Percentiles rank a stretch among this genome's conserved stretches.
phyloP scores from a whole-genome alignment of 2,329 filamentous ascomycete species.

The Penicillium polonicum region DNA sequence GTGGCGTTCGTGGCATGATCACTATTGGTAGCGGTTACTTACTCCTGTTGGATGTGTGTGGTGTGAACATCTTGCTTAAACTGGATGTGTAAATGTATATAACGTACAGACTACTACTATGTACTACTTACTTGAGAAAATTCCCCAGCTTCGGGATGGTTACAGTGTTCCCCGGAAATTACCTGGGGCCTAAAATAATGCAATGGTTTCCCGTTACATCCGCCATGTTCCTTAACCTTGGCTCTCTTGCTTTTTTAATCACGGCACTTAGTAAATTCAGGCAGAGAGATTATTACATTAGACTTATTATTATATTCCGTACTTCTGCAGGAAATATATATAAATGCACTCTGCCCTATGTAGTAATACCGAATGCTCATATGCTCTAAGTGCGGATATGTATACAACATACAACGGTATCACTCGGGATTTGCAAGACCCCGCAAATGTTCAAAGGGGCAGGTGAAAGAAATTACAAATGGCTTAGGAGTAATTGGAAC shows the following conservation, averaged over 20 bases:
- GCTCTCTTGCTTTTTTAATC: neutral
- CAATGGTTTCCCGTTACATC: conserved; percentile 5
- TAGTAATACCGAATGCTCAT: neutral
- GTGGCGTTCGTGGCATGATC: conserved; percentile 25
- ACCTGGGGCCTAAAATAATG: neutral
- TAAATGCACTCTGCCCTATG: neutral
- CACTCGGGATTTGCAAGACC: neutral
- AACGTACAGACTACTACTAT: neutral
- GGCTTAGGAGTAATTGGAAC: neutral
- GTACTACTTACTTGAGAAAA: neutral
- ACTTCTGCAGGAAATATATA: neutral
- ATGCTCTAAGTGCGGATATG: neutral
- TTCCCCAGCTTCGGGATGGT: conserved; percentile 1
- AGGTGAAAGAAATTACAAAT: conserved; percentile 5
- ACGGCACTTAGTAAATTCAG: neutral
- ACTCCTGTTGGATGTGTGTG: neutral
- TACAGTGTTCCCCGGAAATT: conserved; percentile 4
- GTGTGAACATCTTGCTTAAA: neutral
- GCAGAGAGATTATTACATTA: neutral
- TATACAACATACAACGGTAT: neutral
- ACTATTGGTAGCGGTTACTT: neutral
- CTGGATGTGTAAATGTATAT: neutral
- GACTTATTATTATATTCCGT: neutral
- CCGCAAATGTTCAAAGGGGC: neutral
- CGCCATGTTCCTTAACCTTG: neutral